Percentiles rank a stretch among this genome's conserved stretches.
These are phyloP conservation scores for Melaleuca alternifolia DNA, from an alignment of 345 rosid genomes.

Conservation along the genomic window DNA sequence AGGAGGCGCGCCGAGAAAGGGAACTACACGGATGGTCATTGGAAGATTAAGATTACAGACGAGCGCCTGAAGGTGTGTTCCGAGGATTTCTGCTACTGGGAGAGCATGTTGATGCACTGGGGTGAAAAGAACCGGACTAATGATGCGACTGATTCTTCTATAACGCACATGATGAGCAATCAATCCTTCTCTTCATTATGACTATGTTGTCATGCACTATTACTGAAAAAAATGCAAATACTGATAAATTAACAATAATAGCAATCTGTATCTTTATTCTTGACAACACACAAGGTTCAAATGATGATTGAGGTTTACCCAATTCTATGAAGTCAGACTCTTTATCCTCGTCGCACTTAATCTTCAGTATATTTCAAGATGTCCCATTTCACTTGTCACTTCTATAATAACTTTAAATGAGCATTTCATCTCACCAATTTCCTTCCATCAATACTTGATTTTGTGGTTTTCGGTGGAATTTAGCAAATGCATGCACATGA, in stretches of 20 bases:
- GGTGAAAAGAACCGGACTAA: constrained; percentile 13
- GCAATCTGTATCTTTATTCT: neutral
- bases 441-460: neutral
- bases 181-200: neutral
- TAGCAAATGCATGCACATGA: neutral
- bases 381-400: neutral
- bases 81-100: constrained; percentile 34
- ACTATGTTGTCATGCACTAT: neutral
- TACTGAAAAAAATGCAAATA: neutral
- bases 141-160: neutral
- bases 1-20: constrained; percentile 26
- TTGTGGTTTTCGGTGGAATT: neutral
- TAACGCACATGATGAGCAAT: neutral
- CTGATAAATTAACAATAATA: neutral
- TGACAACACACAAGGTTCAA: neutral
- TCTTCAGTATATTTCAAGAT: neutral
- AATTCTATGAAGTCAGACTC: neutral
- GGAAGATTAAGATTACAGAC: constrained; percentile 31
- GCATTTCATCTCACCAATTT: neutral
- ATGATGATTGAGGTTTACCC: neutral
- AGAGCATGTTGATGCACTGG: constrained; percentile 37
- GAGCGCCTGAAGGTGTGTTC: constrained; percentile 19
- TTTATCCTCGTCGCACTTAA: neutral
- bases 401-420: neutral
- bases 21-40: constrained; percentile 25